Base-by-base conservation (phyloP, 2,329 filamentous ascomycete species). In the Zymoseptoria pseudotritici region DNA sequence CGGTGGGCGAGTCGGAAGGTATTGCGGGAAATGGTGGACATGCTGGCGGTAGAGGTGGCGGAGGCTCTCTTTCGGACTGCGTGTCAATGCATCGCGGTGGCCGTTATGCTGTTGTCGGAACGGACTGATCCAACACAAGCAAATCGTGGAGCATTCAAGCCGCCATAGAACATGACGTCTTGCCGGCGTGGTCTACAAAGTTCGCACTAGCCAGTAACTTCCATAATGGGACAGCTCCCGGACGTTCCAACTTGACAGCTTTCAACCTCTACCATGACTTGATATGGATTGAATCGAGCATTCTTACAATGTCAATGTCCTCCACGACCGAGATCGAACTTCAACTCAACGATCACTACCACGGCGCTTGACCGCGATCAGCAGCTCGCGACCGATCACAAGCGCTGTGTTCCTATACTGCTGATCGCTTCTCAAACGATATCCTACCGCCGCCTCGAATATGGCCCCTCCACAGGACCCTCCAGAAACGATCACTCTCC, bases 401-500 rank as follows among this genome's bases (percentile, higher is more conserved):
- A 29, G 26, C 26, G 26, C 26, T 29, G 26, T 29, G 26, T 29
- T 29, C 26, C 26, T 29, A 29, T 29, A 29, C 26, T 29, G 26
- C 26, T 29, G 26, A 29, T 29, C 26, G 26, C 26, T 29, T 29
- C 26, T 29, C 26, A 29, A 29, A 29, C 26, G 26, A 9, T 29
- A 29, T 29, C 26, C 26, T 9, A 29, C 54, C 17, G 53, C 1
- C 53, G 19, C 53, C 53, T 42, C 26, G 20, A 57, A 17, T 56
- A 72, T 71, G 69, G 57, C 69, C 21, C 67, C 70, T n/a, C 58
- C 62, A n/a, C 24, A 58, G 21, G 66, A 69, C n/a, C 67, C 69
- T 26, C 70, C 70, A 2, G 61, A 59, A 17, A 61, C 60, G 36
- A 70, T 73, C 62, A 64, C 63, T 8, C 57, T 73, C 54, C 64